Evolutionary conservation across 192 early-diverging fungal genomes (phyloP).

Genomic region (Rhizophagus sp.): DNA sequence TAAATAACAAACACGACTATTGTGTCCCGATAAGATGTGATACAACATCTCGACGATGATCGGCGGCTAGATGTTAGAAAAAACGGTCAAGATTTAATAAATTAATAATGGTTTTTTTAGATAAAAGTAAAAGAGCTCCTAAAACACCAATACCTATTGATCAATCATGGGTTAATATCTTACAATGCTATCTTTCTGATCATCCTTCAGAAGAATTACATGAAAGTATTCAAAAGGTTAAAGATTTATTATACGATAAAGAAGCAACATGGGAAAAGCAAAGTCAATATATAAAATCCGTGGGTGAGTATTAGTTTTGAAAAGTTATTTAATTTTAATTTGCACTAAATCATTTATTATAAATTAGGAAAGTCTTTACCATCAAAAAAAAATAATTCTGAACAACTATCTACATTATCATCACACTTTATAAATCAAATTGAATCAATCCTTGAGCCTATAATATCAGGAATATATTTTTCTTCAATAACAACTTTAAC

Average conservation of each 20-base stretch:
- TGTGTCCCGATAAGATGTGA: no score
- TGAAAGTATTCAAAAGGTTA: slow-evolving; percentile 18
- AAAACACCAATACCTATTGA: background rate
- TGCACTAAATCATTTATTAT: background rate
- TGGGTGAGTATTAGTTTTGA: slow-evolving; percentile 27
- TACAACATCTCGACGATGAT: no score
- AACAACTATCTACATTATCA: slow-evolving; percentile 11
- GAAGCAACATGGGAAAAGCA: slow-evolving; percentile 37
- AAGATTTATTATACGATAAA: slow-evolving; percentile 3
- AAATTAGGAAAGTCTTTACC: background rate
- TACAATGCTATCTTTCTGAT: background rate
- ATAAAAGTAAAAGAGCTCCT: background rate
- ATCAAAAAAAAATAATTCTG: slow-evolving; percentile 3
- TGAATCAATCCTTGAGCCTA: slow-evolving; percentile 26
- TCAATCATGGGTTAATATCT: slow-evolving; percentile 10
- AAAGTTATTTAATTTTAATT: background rate
- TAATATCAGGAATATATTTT: slow-evolving; percentile 40
- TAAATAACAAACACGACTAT: no score
- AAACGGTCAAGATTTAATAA: no score
- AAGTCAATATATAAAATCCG: slow-evolving; percentile 34
- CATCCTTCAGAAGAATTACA: background rate
- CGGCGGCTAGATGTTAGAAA: no score
- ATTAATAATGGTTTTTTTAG: background rate
- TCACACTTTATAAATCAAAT: slow-evolving; percentile 30
- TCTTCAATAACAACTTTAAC: slow-evolving; percentile 35